phyloP scores from a whole-genome alignment of 2,329 filamentous ascomycete genomes.

The Aureobasidium melanogenum region DNA sequence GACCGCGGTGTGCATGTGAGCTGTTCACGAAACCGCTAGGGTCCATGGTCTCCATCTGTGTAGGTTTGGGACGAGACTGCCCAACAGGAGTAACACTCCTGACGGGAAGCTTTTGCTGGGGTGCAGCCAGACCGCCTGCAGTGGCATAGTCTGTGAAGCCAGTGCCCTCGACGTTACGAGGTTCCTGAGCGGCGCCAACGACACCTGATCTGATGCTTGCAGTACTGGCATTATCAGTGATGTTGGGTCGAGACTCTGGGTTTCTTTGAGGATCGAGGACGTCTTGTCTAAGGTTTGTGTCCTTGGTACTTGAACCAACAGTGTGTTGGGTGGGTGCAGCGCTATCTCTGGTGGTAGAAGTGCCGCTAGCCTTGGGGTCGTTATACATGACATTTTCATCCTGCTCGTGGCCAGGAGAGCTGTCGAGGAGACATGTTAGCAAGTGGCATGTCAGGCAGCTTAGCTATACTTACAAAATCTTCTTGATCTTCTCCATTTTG shows the following conservation, averaged over 20 bases:
- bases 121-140: background rate
- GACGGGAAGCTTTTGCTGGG: slow-evolving; percentile 5
- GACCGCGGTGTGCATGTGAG: slow-evolving; percentile 13
- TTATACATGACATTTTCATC: slow-evolving; percentile 29
- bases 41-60: background rate
- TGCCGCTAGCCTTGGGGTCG: slow-evolving; percentile 14
- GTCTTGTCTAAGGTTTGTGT: slow-evolving; percentile 4
- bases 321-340: background rate
- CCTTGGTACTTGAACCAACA: background rate
- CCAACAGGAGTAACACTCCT: background rate
- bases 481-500: slow-evolving; percentile 36
- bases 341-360: background rate
- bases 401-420: slow-evolving; percentile 25
- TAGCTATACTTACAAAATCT: slow-evolving; percentile 31
- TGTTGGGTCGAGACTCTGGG: slow-evolving; percentile 14
- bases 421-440: slow-evolving; percentile 12
- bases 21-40: slow-evolving; percentile 2
- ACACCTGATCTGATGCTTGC: slow-evolving; percentile 34
- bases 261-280: slow-evolving; percentile 16
- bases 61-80: background rate
- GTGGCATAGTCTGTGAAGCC: slow-evolving; percentile 12
- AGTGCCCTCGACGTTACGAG: background rate
- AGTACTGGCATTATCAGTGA: slow-evolving; percentile 19
- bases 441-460: background rate
- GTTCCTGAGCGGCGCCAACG: slow-evolving; percentile 20